A percentile compares a stretch with the other conserved stretches of the same genome.
phyloP scores from a whole-genome alignment of 805 yeast genomes.

The Brettanomyces anomalus region DNA sequence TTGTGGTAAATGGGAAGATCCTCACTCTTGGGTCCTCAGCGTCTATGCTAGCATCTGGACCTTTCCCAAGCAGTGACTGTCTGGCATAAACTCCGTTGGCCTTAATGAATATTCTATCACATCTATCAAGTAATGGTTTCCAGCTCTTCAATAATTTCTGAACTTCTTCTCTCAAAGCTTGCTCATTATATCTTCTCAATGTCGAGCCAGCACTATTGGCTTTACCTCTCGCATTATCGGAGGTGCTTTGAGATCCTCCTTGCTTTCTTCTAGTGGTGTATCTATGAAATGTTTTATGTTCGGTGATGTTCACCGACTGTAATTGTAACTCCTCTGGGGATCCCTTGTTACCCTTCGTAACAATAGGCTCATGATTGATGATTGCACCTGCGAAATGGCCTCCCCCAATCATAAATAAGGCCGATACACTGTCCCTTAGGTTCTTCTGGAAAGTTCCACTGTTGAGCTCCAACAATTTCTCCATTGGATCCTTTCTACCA shows the following conservation, averaged over 20 bases:
- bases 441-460: conserved; percentile 11
- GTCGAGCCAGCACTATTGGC: conserved; percentile 95
- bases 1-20: conserved; percentile 81
- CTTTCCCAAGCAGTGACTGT: conserved; percentile 36
- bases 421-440: conserved; percentile 39
- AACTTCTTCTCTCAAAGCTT: conserved; percentile 72
- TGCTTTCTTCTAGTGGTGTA: conserved; percentile 95
- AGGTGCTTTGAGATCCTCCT: conserved; percentile 94
- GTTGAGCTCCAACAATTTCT: conserved; percentile 26
- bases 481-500: conserved; percentile 38
- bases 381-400: conserved; percentile 98
- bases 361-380: conserved; percentile 57
- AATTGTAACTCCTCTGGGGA: conserved; percentile 41
- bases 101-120: conserved; percentile 66
- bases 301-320: conserved; percentile 57
- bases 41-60: conserved; percentile 40
- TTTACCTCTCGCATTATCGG: conserved; percentile 86
- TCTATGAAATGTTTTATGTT: conserved; percentile 83
- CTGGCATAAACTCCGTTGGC: conserved; percentile 30
- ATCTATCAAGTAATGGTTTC: conserved; percentile 49
- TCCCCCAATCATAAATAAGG: conserved; percentile 90
- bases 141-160: conserved; percentile 57
- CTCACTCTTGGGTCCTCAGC: conserved; percentile 54
- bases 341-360: conserved; percentile 47
- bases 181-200: conserved; percentile 83